Percentiles rank a stretch among this genome's conserved stretches.
phyloP scores from a whole-genome alignment of 345 rosid genomes.

The Camelina sativa region DNA sequence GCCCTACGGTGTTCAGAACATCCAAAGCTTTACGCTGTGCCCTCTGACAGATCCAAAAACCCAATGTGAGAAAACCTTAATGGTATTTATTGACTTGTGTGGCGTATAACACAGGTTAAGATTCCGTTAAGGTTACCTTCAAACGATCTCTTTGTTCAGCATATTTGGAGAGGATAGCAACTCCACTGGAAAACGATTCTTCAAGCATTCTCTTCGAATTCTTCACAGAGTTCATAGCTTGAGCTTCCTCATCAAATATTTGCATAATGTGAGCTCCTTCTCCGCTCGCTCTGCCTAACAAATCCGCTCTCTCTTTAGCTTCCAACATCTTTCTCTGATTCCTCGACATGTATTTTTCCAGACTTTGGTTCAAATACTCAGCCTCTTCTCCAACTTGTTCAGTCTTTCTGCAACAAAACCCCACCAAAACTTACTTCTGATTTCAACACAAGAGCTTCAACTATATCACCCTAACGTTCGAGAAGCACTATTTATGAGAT shows the following conservation, averaged over 20 bases:
- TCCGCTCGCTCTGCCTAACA: conserved; percentile 80
- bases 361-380: conserved; percentile 73
- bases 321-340: conserved; percentile 72
- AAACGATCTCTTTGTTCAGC: conserved; percentile 90
- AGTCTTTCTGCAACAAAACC: conserved; percentile 50
- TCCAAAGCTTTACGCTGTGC: conserved; percentile 94
- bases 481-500: not conserved
- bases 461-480: not conserved
- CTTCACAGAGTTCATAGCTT: conserved; percentile 82
- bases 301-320: conserved; percentile 86
- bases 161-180: conserved; percentile 82
- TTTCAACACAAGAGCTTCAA: not conserved
- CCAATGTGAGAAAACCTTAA: not conserved
- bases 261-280: conserved; percentile 84
- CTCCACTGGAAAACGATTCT: conserved; percentile 80
- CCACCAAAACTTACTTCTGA: not conserved
- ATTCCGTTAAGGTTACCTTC: conserved; percentile 54
- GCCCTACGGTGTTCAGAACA: conserved; percentile 89
- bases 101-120: not conserved
- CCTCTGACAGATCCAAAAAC: conserved; percentile 46
- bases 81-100: not conserved
- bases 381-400: conserved; percentile 93
- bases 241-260: conserved; percentile 89
- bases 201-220: conserved; percentile 84
- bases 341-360: conserved; percentile 68